Conservation (phyloP, 176 grass and related monocot species). For the Carex pumila region DNA sequence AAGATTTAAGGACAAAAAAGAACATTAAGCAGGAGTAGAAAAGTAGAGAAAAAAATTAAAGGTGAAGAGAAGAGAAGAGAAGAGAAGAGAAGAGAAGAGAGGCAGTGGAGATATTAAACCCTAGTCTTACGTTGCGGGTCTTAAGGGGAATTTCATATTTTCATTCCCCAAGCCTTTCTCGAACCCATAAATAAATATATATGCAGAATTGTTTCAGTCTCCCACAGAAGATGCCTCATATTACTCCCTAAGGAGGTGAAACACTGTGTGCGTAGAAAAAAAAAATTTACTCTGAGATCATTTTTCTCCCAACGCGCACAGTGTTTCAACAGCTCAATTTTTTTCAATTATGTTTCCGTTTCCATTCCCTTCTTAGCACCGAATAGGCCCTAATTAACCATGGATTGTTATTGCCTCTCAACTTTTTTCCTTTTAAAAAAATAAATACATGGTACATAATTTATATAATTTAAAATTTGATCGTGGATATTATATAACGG, state of each 20-base stretch:
- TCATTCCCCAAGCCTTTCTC: slow-evolving; percentile 17
- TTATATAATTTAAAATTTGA: too few species aligned
- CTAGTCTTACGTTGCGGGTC: slow-evolving; percentile 29
- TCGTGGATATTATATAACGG: too few species aligned
- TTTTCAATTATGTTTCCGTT: too few species aligned
- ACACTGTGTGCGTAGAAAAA: too few species aligned
- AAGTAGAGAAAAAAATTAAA: not conserved
- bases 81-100: not conserved
- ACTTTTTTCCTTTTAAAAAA: not conserved
- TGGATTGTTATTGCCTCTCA: too few species aligned
- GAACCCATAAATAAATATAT: not conserved
- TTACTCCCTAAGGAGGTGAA: too few species aligned
- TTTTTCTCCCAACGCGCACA: too few species aligned
- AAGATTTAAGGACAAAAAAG: slow-evolving; percentile 11
- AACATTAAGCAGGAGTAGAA: not conserved
- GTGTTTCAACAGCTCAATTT: too few species aligned
- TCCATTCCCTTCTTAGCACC: too few species aligned
- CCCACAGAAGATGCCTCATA: not conserved
- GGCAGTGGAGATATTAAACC: slow-evolving; percentile 1
- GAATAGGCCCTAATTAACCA: too few species aligned
- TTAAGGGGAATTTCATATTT: slow-evolving; percentile 18
- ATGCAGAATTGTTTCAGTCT: not conserved
- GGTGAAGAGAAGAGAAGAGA: not conserved
- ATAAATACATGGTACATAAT: not conserved
- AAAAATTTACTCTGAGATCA: too few species aligned